These are phyloP conservation scores for Sphaceloma murrayae DNA, from an alignment of 2,329 filamentous ascomycete species.

Conservation along the genomic window DNA sequence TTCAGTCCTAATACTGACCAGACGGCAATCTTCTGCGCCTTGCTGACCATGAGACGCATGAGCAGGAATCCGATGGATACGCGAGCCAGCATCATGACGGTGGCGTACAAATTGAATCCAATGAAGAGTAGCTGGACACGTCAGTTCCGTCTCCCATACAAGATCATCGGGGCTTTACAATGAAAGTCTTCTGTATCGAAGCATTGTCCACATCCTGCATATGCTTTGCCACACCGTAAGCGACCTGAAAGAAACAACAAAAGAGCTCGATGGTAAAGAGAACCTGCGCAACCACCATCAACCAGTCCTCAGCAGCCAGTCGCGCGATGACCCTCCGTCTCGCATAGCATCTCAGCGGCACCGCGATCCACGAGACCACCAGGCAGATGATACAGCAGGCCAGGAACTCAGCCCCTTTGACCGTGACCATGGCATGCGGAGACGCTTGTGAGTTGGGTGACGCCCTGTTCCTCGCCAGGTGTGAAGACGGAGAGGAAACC, in stretches of 20 bases:
- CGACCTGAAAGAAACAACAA: slow-evolving; percentile 11
- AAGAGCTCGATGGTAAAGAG: slow-evolving; percentile 5
- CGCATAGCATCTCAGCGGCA: slow-evolving; percentile 14
- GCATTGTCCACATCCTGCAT: neutral
- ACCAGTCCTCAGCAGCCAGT: slow-evolving; percentile 15
- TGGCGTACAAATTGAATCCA: slow-evolving; percentile 5
- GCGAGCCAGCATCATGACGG: slow-evolving; percentile 12
- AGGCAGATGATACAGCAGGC: slow-evolving; percentile 12
- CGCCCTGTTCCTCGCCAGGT: neutral
- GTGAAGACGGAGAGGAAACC: neutral
- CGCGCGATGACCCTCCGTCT: slow-evolving; percentile 9
- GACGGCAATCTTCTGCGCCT: slow-evolving; percentile 6
- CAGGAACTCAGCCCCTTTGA: slow-evolving; percentile 5
- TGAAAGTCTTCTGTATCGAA: slow-evolving; percentile 7
- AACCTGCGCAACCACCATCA: slow-evolving; percentile 9
- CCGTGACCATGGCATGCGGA: neutral
- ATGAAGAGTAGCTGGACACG: slow-evolving; percentile 8
- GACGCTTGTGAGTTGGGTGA: neutral
- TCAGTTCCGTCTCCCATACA: neutral
- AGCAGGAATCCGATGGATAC: slow-evolving; percentile 13
- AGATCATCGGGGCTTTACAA: slow-evolving; percentile 3
- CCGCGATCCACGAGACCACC: slow-evolving; percentile 9
- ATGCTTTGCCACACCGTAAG: slow-evolving; percentile 10
- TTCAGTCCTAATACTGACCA: slow-evolving; percentile 6
- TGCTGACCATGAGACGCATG: slow-evolving; percentile 9